Percentiles rank a stretch among this genome's conserved stretches.
Conservation (phyloP, 257 asterid genomes). For the Petunia axillaris region DNA sequence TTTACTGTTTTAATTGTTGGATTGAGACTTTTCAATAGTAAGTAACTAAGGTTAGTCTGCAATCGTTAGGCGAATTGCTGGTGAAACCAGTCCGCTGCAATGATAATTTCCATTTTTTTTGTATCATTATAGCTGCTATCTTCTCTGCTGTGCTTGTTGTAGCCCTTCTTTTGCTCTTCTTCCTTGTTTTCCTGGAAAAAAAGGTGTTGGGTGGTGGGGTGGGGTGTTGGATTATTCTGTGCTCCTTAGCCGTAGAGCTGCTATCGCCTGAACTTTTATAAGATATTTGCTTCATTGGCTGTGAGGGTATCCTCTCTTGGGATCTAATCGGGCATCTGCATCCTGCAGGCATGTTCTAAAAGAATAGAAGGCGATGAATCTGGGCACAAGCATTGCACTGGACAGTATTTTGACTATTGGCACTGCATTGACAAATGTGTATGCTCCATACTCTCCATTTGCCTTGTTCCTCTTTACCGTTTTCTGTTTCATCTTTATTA, state of each 20-base stretch:
- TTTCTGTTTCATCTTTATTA: neutral
- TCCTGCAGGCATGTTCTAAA: constrained; percentile 58
- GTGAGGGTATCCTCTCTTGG: neutral
- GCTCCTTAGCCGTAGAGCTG: too few species aligned
- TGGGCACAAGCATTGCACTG: constrained; percentile 47
- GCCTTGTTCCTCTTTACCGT: neutral
- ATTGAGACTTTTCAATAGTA: too few species aligned
- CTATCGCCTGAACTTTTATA: neutral
- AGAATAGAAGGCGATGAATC: constrained; percentile 50
- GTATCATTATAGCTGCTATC: too few species aligned
- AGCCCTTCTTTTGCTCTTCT: too few species aligned
- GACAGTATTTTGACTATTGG: constrained; percentile 50
- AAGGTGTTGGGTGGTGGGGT: neutral
- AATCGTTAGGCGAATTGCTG: too few species aligned
- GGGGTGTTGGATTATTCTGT: neutral
- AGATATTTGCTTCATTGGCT: neutral
- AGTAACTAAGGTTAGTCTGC: too few species aligned
- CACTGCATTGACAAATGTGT: constrained; percentile 40
- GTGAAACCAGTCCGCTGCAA: too few species aligned
- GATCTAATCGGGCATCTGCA: neutral
- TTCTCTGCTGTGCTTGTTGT: too few species aligned
- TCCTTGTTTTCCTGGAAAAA: too few species aligned
- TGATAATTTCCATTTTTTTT: too few species aligned
- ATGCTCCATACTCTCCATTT: constrained; percentile 11
- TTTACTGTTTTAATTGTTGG: too few species aligned